Evolutionary conservation across 306 rosid genomes (phyloP).

Genomic region (Vicia villosa): DNA sequence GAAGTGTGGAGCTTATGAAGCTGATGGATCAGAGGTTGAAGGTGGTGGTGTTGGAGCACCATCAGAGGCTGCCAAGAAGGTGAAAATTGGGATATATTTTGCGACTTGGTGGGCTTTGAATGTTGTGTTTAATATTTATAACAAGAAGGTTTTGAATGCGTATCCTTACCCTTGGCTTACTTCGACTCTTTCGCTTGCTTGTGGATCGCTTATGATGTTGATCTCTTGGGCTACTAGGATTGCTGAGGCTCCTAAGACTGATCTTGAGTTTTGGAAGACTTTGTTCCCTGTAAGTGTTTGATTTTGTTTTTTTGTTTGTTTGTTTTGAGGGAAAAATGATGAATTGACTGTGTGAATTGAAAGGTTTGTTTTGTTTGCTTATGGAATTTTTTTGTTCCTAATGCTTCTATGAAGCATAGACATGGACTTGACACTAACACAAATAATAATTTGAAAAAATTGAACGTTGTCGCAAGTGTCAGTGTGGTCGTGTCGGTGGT

Average conservation of each 20-base stretch:
- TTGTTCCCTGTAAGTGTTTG: conserved; percentile 84
- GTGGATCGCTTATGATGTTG: conserved; percentile 95
- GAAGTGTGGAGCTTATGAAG: conserved; percentile 70
- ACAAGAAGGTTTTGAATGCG: conserved; percentile 97
- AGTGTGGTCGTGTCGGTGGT: no score
- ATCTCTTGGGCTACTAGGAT: conserved; percentile 85
- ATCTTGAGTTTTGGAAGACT: conserved; percentile 91
- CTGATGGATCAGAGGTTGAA: conserved; percentile 66
- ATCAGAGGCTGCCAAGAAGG: conserved; percentile 72
- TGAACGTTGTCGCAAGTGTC: no score
- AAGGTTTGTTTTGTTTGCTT: conserved; percentile 42
- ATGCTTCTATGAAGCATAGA: no score
- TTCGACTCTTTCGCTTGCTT: conserved; percentile 91
- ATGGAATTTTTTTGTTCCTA: neutral
- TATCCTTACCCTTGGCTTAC: conserved; percentile 97
- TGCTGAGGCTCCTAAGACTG: conserved; percentile 93
- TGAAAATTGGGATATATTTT: conserved; percentile 86
- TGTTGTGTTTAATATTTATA: conserved; percentile 93
- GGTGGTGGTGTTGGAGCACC: conserved; percentile 21
- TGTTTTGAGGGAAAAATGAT: conserved; percentile 48
- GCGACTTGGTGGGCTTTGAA: conserved; percentile 98
- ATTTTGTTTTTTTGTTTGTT: conserved; percentile 50
- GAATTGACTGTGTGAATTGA: conserved; percentile 38
- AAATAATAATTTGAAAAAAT: no score
- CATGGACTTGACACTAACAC: no score